Evolutionary conservation across 305 asterid genomes (phyloP), one percentile per base, ranked within the genome.

Genomic region (Stenogyne calaminthoides): DNA sequence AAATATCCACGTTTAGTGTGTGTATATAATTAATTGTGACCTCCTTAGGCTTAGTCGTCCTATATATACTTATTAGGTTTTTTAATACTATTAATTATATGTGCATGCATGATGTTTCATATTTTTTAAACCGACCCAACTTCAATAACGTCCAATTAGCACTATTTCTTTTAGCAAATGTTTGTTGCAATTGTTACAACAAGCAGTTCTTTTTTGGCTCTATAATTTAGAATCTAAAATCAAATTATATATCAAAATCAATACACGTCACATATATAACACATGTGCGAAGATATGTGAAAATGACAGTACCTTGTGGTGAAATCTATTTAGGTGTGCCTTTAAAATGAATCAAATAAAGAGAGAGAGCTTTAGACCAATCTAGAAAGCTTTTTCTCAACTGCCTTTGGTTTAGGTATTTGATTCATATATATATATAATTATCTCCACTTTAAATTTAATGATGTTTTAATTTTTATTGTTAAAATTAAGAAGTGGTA

Each of bases 261-360:
- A 46, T 46, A 5, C 54, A 46, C 19, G 54, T 46, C 8, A 46
- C 54, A 46, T 46, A 46, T 14, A 4, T 16, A 62, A 11, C 67
- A 11, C 67, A 68, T 55, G 64, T 69, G 74, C 65, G 6, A 69
- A 70, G 74, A 70, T 70, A 56, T 46, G 54, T 54, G 57, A 69
- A 56, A 69, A 69, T 36, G 54, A 55, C 62, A 12, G 7, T 2
- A 6, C 18, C 6, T 7, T 34, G 25, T 19, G 67, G 7, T 61
- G 46, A 34, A 61, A 61, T 37, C n/a, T 37, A 11, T 52, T 67
- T 19, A 9, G 37, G 40, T 49, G 63, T 70, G 63, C 66, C 80
- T 76, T 76, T 55, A 67, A 20, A 70, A 5, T 16, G 72, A 70
- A 63, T 71, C 71, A 70, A 76, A 34, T 54, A 40, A 22, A 51